Evolutionary conservation across 306 rosid species (phyloP).

Genomic region (Medicago lupulina): DNA sequence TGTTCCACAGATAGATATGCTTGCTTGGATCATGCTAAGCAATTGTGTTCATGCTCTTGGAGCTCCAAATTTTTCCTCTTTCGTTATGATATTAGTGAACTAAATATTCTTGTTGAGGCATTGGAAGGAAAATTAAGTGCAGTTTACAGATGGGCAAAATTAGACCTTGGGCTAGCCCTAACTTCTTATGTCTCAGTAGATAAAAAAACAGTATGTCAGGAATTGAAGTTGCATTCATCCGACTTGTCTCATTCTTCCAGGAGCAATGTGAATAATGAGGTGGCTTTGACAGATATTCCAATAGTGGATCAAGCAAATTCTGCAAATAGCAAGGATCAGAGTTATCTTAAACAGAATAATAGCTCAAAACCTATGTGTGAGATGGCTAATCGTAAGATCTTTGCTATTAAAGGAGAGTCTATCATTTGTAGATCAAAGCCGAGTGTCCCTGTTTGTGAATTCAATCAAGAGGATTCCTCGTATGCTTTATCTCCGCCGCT

Average conservation of each 20-base stretch:
- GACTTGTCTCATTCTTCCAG: conserved; percentile 43
- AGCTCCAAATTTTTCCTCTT: conserved; percentile 83
- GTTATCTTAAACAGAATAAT: conserved; percentile 46
- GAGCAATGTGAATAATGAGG: conserved; percentile 45
- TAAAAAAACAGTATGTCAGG: conserved; percentile 41
- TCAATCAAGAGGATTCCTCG: conserved; percentile 63
- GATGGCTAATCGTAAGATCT: conserved; percentile 39
- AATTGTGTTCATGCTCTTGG: conserved; percentile 84
- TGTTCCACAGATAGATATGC: conserved; percentile 88
- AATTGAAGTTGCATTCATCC: conserved; percentile 41
- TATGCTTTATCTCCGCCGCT: conserved; percentile 43
- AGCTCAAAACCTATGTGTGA: conserved; percentile 41
- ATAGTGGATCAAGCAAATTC: conserved; percentile 45
- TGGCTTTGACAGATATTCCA: conserved; percentile 50
- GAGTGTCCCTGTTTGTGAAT: conserved; percentile 51
- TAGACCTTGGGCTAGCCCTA: conserved; percentile 87
- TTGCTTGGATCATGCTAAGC: conserved; percentile 96
- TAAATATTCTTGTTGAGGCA: conserved; percentile 88
- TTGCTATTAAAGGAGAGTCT: conserved; percentile 55
- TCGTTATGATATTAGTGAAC: conserved; percentile 85
- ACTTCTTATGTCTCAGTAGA: conserved; percentile 64
- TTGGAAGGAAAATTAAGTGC: conserved; percentile 98
- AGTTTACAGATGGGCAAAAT: conserved; percentile 93
- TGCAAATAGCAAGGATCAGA: conserved; percentile 45
- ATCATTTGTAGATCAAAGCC: conserved; percentile 44